Base-by-base conservation (phyloP, 768 basidiomycete species). In the Boletus tomentosulus region DNA sequence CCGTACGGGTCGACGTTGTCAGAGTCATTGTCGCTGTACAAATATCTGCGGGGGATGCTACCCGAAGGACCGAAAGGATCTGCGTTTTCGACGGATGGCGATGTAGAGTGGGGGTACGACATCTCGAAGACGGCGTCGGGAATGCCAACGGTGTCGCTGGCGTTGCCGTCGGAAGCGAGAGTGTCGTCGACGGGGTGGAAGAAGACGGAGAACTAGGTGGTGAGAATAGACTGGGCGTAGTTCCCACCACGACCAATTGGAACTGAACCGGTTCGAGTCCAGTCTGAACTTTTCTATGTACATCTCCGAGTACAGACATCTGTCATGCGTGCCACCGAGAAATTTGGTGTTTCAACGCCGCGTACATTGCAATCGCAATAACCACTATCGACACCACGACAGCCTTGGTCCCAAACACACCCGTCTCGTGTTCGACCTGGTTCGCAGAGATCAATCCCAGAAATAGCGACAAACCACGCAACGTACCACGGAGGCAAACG, bases 11-110 rank as follows among this genome's bases (percentile, higher is more conserved):
- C 87, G 58, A 78, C 74, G 58, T 84, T 74, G 68, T 88, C 87
- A 34, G 84, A 85, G 62, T 89, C 87, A 65, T 83, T 83, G 76
- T 91, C 89, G 72, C 83, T 87, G 71, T 83, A 86, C 42, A 79
- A 19, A 74, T 72, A 77, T 56, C 75, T 75, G 57, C 65, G 70
- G 60, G 63, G 66, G 34, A 64, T 66, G 59, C 65, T 71, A 63
- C 61, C 71, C 55, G 65, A 71, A 58, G 73, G 66, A 46, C 73
- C 76, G 71, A 87, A 89, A 55, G 86, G 87, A 71, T 89, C 87
- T 60, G 76, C 73, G 28, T 79, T 79, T 63, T 87, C 84, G 58
- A 82, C 76, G 38, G 84, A 79, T 28, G 78, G 75, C 6, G 84
- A 82, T 11, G 83, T 79, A 34, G 74, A 71, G 15, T 84, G 80